These are phyloP conservation scores for Gentiana dahurica DNA, from an alignment of 257 asterid species.

Conservation along the genomic window DNA sequence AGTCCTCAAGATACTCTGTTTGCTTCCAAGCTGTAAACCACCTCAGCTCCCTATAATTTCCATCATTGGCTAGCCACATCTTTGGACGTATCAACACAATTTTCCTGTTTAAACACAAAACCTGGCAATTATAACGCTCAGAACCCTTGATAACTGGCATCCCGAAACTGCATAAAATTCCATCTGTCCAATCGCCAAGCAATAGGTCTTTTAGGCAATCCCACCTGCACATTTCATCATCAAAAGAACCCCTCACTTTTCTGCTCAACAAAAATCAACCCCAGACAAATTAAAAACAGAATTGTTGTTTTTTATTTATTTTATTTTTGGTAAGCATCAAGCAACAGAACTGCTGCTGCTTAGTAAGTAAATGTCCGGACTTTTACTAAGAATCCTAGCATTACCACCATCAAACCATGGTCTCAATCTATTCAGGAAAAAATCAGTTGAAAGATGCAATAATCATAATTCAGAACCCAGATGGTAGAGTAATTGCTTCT, in stretches of 20 bases:
- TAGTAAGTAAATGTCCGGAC: too few species aligned
- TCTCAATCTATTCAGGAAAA: too few species aligned
- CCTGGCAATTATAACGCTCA: conserved; percentile 88
- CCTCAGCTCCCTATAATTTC: conserved; percentile 79
- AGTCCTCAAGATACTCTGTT: conserved; percentile 61
- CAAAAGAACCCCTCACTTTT: background rate
- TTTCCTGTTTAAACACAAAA: conserved; percentile 69
- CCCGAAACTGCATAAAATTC: conserved; percentile 74
- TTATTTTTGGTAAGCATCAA: background rate
- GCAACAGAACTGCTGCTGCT: background rate
- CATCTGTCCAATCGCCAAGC: conserved; percentile 88
- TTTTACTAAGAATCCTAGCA: too few species aligned
- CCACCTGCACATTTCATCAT: conserved; percentile 50
- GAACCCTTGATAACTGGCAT: conserved; percentile 87
- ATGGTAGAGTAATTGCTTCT: too few species aligned
- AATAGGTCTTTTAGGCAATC: conserved; percentile 72
- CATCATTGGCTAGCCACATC: conserved; percentile 94
- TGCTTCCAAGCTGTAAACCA: conserved; percentile 98
- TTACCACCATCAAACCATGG: too few species aligned
- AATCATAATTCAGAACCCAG: too few species aligned
- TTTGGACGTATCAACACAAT: conserved; percentile 88
- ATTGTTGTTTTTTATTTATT: background rate
- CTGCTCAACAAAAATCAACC: background rate
- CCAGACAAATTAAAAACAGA: background rate
- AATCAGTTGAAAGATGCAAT: too few species aligned